Conservation (phyloP, 2,329 filamentous ascomycete species). For the Pseudogymnoascus sp. region DNA sequence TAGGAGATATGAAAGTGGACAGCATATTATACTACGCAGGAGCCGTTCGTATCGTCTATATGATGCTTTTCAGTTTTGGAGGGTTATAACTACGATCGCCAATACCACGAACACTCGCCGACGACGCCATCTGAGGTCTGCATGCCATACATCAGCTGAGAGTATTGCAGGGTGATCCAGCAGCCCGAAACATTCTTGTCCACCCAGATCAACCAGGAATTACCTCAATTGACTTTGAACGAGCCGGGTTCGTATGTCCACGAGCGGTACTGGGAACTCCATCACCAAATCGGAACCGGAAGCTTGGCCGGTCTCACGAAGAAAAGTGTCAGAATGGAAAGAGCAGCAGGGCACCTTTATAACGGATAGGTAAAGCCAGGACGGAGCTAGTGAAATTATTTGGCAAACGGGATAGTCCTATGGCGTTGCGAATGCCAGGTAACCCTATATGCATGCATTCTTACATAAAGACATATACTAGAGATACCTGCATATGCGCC, state of each 20-base stretch:
- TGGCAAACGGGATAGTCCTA: too few species aligned
- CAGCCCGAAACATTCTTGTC: not conserved
- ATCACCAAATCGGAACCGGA: not conserved
- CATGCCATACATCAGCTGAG: not conserved
- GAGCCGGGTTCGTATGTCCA: not conserved
- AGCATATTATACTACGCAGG: not conserved
- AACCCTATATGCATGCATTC: too few species aligned
- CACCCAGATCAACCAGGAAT: not conserved
- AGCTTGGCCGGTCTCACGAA: not conserved
- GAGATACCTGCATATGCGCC: too few species aligned
- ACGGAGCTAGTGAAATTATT: too few species aligned
- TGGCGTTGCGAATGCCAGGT: too few species aligned
- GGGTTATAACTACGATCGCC: not conserved
- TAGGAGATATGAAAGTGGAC: slow-evolving; percentile 21
- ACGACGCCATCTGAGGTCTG: not conserved
- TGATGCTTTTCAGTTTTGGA: not conserved
- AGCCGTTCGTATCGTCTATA: not conserved
- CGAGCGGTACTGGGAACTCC: not conserved
- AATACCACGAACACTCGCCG: not conserved
- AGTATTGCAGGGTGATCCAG: not conserved
- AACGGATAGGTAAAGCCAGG: too few species aligned
- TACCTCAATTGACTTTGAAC: not conserved
- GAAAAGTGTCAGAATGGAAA: too few species aligned
- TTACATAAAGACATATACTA: too few species aligned
- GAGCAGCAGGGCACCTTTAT: too few species aligned